Evolutionary conservation across 305 asterid genomes (phyloP).

Genomic region (Fraxinus dipetala): DNA sequence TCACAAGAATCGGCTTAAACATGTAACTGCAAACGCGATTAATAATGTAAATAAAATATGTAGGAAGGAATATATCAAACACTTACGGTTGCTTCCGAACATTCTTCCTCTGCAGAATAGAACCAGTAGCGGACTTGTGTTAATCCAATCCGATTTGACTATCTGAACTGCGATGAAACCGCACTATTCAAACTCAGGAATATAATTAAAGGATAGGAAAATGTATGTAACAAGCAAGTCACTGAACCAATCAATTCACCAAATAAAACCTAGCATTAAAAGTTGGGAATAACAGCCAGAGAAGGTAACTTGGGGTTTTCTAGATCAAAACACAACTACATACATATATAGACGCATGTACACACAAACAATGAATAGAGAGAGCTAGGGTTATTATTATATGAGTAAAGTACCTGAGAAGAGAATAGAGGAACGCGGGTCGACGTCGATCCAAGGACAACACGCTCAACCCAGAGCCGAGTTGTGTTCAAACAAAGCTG

Average conservation of each 20-base stretch:
- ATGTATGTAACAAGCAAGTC: not conserved
- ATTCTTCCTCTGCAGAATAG: constrained; percentile 30
- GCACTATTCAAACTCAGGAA: not conserved
- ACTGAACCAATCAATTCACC: not conserved
- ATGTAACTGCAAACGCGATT: constrained; percentile 1
- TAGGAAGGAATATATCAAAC: not conserved
- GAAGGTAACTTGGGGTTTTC: not conserved
- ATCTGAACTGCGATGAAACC: not conserved
- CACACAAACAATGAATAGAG: not conserved
- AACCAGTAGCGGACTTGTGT: constrained; percentile 15
- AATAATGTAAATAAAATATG: constrained; percentile 11
- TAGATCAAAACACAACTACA: not conserved
- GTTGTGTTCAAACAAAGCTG: not conserved
- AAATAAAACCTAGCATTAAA: not conserved
- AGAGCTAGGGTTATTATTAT: not conserved
- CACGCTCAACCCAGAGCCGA: not conserved
- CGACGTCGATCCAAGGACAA: not conserved
- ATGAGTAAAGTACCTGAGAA: not conserved
- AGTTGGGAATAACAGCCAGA: not conserved
- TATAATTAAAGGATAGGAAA: not conserved
- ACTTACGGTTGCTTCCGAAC: constrained; percentile 68
- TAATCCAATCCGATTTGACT: constrained; percentile 29
- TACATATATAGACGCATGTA: not conserved
- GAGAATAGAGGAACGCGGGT: not conserved
- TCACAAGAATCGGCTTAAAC: not conserved